Evolutionary conservation across 2,329 filamentous ascomycete genomes (phyloP), one percentile per base, ranked within the genome.

Genomic region (Trichophyton rubrum): DNA sequence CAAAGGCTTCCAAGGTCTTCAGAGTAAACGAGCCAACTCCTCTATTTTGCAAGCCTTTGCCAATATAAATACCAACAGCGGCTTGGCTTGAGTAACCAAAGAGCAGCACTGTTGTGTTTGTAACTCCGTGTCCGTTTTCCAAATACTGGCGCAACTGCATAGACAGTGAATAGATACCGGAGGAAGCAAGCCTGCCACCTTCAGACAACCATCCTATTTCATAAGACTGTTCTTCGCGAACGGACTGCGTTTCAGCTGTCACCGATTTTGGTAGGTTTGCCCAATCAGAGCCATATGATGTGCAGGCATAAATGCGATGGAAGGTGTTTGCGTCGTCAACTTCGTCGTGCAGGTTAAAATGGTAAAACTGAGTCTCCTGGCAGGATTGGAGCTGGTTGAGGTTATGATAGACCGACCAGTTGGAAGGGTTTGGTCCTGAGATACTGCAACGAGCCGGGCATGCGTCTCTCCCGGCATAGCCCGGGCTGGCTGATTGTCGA

Each of bases 51-150:
- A 60, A 30, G 5, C 35, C 30, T 53, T 38, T 43, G 15, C 59
- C 59, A 40, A 38, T 43, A 56, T 60, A 60, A 20, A 60, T n/a
- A 6, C 59, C 45, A 11, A 60, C 27, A 6, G 59, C 35, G 33
- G 33, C 59, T 53, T 60, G 43, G n/a, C 35, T 22, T n/a, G 59
- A 60, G n/a, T 60, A 56, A 30, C 22, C 58, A 40, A 35, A 60
- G 17, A 40, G 30, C 3, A 60, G 35, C 17, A 59, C 38, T 24
- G 43, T 41, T 7, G 24, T 27, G 58, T 38, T 33, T 35, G n/a
- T 47, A 17, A n/a, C n/a, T 22, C 47, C 30, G 51, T 45, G 56
- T 41, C 43, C 35, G 9, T 24, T 40, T n/a, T 1, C 30, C 33
- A 53, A 2, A 17, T 17, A 57, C 13, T 60, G 30, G 33, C 49